These are phyloP conservation scores for Dendrostoma leiphaemia DNA, from an alignment of 2,329 filamentous ascomycete genomes.

Conservation along the genomic window DNA sequence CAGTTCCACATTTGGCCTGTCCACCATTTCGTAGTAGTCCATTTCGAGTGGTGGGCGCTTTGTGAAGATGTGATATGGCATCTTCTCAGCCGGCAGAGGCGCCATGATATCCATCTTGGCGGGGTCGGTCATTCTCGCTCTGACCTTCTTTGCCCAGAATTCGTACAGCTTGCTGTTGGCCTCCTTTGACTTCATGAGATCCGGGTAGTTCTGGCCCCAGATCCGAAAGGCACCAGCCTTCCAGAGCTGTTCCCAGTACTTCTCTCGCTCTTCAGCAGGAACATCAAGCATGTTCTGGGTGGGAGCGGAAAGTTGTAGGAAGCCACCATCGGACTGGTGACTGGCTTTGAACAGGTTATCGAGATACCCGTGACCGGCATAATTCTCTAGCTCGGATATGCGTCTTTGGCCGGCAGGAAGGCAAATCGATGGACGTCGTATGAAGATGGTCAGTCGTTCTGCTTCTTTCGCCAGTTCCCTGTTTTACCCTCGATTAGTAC, in stretches of 20 bases:
- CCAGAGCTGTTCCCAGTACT: constrained; percentile 43
- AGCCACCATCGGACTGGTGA: constrained; percentile 45
- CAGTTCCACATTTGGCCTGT: constrained; percentile 42
- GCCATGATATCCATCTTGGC: constrained; percentile 43
- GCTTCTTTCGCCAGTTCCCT: constrained; percentile 39
- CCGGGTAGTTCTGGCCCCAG: constrained; percentile 44
- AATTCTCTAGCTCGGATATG: constrained; percentile 44
- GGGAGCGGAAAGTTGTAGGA: constrained; percentile 44
- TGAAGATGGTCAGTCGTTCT: constrained; percentile 43
- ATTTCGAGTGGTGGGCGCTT: constrained; percentile 9
- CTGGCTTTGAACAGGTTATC: constrained; percentile 41
- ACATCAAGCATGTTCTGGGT: constrained; percentile 38
- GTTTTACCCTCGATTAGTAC: no score
- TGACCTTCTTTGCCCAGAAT: constrained; percentile 46
- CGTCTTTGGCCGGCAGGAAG: constrained; percentile 54
- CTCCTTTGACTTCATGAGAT: constrained; percentile 38
- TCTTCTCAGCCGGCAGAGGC: constrained; percentile 42
- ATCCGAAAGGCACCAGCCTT: constrained; percentile 44
- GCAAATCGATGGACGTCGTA: constrained; percentile 57
- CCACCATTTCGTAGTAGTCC: constrained; percentile 11
- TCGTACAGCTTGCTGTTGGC: constrained; percentile 45
- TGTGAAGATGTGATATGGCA: constrained; percentile 47
- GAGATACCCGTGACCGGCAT: constrained; percentile 35
- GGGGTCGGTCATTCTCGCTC: constrained; percentile 42
- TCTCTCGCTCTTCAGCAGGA: constrained; percentile 39